Percentiles rank a stretch among this genome's conserved stretches.
phyloP scores from a whole-genome alignment of 2,329 filamentous ascomycete genomes.

The Sphaerulina populicola region DNA sequence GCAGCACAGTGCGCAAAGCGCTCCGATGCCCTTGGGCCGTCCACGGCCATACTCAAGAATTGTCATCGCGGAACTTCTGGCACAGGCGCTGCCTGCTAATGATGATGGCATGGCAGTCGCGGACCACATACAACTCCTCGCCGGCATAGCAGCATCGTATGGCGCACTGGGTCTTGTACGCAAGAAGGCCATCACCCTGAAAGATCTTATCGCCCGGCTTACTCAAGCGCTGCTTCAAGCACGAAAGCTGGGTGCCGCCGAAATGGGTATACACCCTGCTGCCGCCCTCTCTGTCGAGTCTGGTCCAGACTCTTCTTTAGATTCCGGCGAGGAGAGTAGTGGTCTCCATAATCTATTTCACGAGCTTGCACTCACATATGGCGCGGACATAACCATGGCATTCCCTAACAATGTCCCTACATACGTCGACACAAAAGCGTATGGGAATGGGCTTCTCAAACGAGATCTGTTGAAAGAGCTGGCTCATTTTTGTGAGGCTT shows the following conservation, averaged over 20 bases:
- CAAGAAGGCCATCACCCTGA: conserved; percentile 84
- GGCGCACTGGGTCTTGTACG: conserved; percentile 69
- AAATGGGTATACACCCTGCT: conserved; percentile 89
- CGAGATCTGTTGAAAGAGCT: conserved; percentile 81
- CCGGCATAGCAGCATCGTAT: conserved; percentile 80
- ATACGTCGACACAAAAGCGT: conserved; percentile 34
- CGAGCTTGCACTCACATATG: conserved; percentile 25
- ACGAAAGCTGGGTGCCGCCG: conserved; percentile 84
- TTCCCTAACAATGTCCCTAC: conserved; percentile 3
- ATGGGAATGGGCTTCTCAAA: conserved; percentile 73
- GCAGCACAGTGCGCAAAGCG: neutral
- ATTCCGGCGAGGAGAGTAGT: conserved; percentile 18
- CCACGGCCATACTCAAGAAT: conserved; percentile 10
- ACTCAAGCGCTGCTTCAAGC: conserved; percentile 83
- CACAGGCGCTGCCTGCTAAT: conserved; percentile 20
- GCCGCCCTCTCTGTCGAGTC: conserved; percentile 71
- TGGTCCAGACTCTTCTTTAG: conserved; percentile 19
- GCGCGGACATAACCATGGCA: conserved; percentile 16
- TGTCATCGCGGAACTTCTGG: conserved; percentile 21
- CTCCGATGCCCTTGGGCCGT: conserved; percentile 1
- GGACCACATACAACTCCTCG: conserved; percentile 58
- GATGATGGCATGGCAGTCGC: conserved; percentile 32
- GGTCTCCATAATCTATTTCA: conserved; percentile 25
- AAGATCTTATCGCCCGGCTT: conserved; percentile 73
- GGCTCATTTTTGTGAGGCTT: conserved; percentile 84